A percentile compares a stretch with the other conserved stretches of the same genome.
Evolutionary conservation across 192 early-diverging fungal species (phyloP).

Genomic region (Piromyces sp.): DNA sequence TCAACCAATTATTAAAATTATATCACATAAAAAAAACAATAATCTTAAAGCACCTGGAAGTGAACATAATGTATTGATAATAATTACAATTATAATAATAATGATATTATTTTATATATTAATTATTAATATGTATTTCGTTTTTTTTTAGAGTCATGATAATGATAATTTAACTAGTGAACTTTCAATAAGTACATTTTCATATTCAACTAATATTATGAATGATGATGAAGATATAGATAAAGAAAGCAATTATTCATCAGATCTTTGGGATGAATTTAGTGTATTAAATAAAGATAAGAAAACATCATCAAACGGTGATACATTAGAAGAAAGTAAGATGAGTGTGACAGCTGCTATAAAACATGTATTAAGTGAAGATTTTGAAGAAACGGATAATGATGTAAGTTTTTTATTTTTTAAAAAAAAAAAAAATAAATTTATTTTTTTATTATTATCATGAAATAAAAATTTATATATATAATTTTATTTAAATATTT

Average conservation of each 20-base stretch:
- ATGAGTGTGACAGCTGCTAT: background rate
- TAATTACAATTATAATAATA: too few species aligned
- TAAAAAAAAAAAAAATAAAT: too few species aligned
- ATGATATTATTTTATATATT: too few species aligned
- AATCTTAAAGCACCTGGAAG: background rate
- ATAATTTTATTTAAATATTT: too few species aligned
- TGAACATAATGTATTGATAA: too few species aligned
- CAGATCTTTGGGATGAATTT: background rate
- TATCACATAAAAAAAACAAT: background rate
- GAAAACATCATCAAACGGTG: background rate
- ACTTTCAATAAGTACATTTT: background rate
- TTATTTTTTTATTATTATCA: too few species aligned
- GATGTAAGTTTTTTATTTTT: background rate
- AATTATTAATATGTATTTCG: too few species aligned
- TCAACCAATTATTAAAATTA: background rate
- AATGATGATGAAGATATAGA: background rate
- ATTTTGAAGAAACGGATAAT: background rate
- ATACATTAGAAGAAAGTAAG: background rate
- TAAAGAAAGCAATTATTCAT: background rate
- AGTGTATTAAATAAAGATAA: background rate
- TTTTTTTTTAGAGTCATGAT: background rate
- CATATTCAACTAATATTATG: background rate
- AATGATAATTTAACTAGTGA: background rate
- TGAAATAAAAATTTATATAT: too few species aligned
- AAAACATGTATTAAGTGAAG: background rate